These are phyloP conservation scores for Aspergillus clavatus DNA, from an alignment of 2,329 filamentous ascomycete genomes.

Conservation along the genomic window DNA sequence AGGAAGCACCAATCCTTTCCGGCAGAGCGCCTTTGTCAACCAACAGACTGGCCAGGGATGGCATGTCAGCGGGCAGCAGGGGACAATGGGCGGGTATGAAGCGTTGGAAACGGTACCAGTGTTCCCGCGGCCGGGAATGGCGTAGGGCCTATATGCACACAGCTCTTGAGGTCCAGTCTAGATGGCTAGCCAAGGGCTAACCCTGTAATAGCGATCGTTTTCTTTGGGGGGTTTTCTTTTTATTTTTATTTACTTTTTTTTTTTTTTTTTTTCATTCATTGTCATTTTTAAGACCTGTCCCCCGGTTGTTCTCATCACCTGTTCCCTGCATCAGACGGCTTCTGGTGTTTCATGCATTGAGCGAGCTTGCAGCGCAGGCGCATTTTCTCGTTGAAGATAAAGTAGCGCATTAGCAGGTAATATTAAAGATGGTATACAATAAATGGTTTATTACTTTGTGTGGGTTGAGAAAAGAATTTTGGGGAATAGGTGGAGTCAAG, in stretches of 20 bases:
- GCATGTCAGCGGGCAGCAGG: conserved; percentile 68
- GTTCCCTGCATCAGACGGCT: not conserved
- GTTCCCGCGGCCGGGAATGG: conserved; percentile 71
- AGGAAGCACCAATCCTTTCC: conserved; percentile 89
- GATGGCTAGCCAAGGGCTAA: not conserved
- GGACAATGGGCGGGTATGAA: conserved; percentile 72
- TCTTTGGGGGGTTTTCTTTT: no score
- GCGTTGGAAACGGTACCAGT: conserved; percentile 73
- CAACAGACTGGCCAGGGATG: conserved; percentile 83
- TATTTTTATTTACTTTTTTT: not conserved
- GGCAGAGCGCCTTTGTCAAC: conserved; percentile 84
- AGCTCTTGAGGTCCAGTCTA: not conserved
- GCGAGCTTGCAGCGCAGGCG: not conserved
- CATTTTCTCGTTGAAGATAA: not conserved
- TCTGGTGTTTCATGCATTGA: not conserved
- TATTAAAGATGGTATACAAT: not conserved
- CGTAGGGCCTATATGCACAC: not conserved
- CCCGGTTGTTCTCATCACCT: not conserved
- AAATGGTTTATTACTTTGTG: no score
- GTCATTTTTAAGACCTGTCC: not conserved
- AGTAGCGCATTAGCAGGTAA: not conserved
- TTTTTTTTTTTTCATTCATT: not conserved
- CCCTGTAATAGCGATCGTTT: not conserved
- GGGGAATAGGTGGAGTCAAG: not conserved
- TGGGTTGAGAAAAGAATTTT: not conserved